Conservation (phyloP, 139 green algal genomes). For the Auxenochlorella pyrenoidosa region DNA sequence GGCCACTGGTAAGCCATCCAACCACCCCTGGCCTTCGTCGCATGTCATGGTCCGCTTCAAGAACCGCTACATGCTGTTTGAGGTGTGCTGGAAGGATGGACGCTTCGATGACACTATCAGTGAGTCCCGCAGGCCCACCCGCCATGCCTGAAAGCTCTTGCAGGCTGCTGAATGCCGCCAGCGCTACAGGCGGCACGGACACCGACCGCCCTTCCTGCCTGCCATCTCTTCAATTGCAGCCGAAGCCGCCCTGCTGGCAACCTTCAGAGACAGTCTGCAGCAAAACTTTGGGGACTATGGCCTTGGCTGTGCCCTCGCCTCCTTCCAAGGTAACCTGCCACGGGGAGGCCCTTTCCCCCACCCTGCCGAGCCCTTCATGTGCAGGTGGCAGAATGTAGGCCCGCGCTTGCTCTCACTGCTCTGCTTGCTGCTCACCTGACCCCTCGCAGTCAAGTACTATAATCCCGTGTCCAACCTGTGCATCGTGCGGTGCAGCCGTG, state of each 20-base stretch:
- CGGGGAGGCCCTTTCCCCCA: background rate
- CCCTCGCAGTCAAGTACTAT: conserved; percentile 56
- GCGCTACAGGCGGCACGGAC: background rate
- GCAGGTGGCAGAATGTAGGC: too few species aligned
- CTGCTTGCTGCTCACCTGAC: background rate
- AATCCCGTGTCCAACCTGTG: conserved; percentile 52
- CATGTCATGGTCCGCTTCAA: conserved; percentile 56
- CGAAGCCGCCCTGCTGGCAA: conserved; percentile 33
- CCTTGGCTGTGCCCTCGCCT: conserved; percentile 35
- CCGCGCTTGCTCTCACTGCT: too few species aligned
- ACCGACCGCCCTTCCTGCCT: background rate
- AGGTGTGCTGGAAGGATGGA: conserved; percentile 59
- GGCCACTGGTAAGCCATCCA: too few species aligned
- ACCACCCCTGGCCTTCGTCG: background rate
- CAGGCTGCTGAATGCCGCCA: background rate
- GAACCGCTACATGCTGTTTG: conserved; percentile 59
- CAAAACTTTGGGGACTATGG: conserved; percentile 58
- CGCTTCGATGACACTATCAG: conserved; percentile 43
- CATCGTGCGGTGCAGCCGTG: conserved; percentile 45
- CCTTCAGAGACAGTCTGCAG: conserved; percentile 47
- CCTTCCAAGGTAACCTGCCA: conserved; percentile 37
- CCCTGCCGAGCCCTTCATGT: too few species aligned
- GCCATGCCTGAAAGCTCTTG: background rate
- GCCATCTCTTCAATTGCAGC: conserved; percentile 21
- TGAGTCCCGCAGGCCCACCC: conserved; percentile 8